A percentile compares a stretch with the other conserved stretches of the same genome.
These are phyloP conservation scores for Boletellus ananiceps DNA, from an alignment of 768 basidiomycete species.

Conservation along the genomic window DNA sequence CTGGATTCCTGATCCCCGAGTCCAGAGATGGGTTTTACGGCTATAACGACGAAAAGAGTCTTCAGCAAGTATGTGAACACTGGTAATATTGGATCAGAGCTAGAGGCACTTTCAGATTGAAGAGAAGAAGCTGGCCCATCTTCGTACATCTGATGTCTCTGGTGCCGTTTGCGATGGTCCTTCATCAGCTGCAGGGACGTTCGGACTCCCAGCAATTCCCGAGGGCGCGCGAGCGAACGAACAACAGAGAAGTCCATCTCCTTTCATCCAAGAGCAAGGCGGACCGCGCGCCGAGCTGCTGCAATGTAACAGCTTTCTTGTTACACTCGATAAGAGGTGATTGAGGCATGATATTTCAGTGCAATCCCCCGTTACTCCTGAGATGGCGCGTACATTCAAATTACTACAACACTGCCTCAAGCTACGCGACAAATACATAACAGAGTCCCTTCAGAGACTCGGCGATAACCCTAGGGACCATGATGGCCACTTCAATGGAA, in stretches of 20 bases:
- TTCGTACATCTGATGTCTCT: constrained; percentile 54
- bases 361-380: constrained; percentile 31
- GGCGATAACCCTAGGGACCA: constrained; percentile 94
- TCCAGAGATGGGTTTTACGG: constrained; percentile 73
- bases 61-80: constrained; percentile 57
- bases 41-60: constrained; percentile 72
- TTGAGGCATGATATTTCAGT: constrained; percentile 14
- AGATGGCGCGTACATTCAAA: constrained; percentile 52
- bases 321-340: not conserved
- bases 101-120: constrained; percentile 51
- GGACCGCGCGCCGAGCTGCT: constrained; percentile 26
- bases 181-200: constrained; percentile 36
- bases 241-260: constrained; percentile 7
- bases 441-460: constrained; percentile 79
- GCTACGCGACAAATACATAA: constrained; percentile 94
- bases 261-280: constrained; percentile 36
- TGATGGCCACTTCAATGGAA: constrained; percentile 70
- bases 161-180: constrained; percentile 18
- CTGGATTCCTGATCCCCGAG: constrained; percentile 40
- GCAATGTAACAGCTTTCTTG: constrained; percentile 24
- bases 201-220: constrained; percentile 36
- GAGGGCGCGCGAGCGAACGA: constrained; percentile 25
- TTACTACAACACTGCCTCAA: constrained; percentile 82
- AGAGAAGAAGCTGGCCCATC: constrained; percentile 65
- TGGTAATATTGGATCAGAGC: not conserved